Conservation (phyloP, 768 basidiomycete genomes). For the Infundibulicybe gibba region DNA sequence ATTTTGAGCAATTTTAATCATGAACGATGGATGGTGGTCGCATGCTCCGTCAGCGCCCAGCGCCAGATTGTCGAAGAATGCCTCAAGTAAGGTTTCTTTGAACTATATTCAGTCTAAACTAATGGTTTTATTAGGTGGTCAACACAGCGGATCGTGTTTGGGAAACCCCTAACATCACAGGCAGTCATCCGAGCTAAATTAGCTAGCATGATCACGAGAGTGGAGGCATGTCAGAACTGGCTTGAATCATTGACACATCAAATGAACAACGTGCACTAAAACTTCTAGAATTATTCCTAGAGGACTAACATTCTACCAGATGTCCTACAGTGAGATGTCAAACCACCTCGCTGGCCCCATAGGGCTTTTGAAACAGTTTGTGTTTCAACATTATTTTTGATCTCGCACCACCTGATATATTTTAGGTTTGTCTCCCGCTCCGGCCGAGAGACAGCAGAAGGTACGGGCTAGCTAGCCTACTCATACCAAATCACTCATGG, state of each 20-base stretch:
- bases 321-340: conserved; percentile 83
- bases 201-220: conserved; percentile 84
- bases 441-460: conserved; percentile 71
- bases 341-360: conserved; percentile 86
- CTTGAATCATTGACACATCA: conserved; percentile 87
- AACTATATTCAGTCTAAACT: conserved; percentile 4
- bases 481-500: conserved; percentile 28
- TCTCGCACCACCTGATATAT: neutral
- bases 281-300: too few species aligned
- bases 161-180: conserved; percentile 78
- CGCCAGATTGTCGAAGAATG: conserved; percentile 86
- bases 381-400: conserved; percentile 4
- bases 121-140: conserved; percentile 59
- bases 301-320: conserved; percentile 36
- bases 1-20: conserved; percentile 88
- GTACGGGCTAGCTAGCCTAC: conserved; percentile 15
- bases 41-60: conserved; percentile 69
- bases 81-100: conserved; percentile 55
- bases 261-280: conserved; percentile 72
- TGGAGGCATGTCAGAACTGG: conserved; percentile 87
- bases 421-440: conserved; percentile 63
- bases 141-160: conserved; percentile 85
- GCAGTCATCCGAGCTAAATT: conserved; percentile 89
- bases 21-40: conserved; percentile 85
- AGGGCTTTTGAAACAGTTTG: conserved; percentile 84